Evolutionary conservation across 352 stramenopile species (phyloP).

Genomic region (Globisporangium spinosum): DNA sequence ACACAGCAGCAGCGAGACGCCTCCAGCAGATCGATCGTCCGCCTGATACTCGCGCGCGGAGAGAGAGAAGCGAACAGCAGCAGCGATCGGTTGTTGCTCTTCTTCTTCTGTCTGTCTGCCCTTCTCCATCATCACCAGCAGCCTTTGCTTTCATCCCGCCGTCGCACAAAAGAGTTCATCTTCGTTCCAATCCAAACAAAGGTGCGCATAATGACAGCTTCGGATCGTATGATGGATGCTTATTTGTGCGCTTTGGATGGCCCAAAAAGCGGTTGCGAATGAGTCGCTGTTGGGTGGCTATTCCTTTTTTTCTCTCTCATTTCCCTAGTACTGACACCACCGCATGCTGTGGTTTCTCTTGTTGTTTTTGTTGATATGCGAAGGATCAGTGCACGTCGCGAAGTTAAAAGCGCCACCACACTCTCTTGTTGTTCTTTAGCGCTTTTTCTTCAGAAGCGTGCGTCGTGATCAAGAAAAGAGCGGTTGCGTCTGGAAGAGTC

Average conservation of each 20-base stretch:
- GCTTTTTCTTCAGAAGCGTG: background rate
- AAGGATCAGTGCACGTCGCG: background rate
- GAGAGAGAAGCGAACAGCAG: constrained; percentile 10
- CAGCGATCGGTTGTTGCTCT: constrained; percentile 20
- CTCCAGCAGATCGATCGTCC: background rate
- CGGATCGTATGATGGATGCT: background rate
- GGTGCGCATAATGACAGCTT: background rate
- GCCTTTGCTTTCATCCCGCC: background rate
- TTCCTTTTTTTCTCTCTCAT: background rate
- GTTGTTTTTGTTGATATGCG: background rate
- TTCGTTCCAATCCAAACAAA: background rate
- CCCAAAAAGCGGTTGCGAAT: too few species aligned
- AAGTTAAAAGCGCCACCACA: too few species aligned
- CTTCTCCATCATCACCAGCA: background rate
- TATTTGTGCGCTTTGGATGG: background rate
- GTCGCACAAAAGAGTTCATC: background rate
- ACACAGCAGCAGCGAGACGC: background rate
- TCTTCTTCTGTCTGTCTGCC: constrained; percentile 1
- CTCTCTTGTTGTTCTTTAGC: background rate
- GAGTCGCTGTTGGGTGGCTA: background rate
- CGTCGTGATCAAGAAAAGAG: background rate
- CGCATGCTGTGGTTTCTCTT: background rate
- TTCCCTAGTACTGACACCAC: background rate
- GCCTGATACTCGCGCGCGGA: background rate
- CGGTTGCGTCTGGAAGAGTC: constrained; percentile 2